Evolutionary conservation across 2,329 filamentous ascomycete species (phyloP).

Genomic region (Sporothrix pallida): DNA sequence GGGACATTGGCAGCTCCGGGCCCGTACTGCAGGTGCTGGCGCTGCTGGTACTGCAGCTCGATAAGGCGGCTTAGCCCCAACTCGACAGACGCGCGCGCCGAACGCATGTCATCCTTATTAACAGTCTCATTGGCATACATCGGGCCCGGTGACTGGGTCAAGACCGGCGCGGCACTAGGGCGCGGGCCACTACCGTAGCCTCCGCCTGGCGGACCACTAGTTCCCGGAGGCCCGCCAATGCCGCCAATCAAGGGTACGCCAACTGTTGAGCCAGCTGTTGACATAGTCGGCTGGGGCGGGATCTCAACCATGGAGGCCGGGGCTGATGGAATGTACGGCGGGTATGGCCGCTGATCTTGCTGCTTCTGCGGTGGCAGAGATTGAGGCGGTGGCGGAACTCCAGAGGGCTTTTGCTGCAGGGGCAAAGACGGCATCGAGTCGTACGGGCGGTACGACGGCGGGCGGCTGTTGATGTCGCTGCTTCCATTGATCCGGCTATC

Average conservation of each 20-base stretch:
- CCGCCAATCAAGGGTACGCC: background rate
- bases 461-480: background rate
- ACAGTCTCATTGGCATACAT: slow-evolving; percentile 30
- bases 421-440: slow-evolving; percentile 3
- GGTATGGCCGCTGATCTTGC: background rate
- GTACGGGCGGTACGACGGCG: slow-evolving; percentile 16
- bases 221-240: background rate
- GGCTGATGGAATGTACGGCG: slow-evolving; percentile 21
- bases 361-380: slow-evolving; percentile 15
- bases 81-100: slow-evolving; percentile 41
- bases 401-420: slow-evolving; percentile 24
- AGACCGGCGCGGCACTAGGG: slow-evolving; percentile 20
- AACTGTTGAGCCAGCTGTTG: slow-evolving; percentile 35
- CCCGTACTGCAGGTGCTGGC: slow-evolving; percentile 38
- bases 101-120: slow-evolving; percentile 37
- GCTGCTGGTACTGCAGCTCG: slow-evolving; percentile 44
- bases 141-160: slow-evolving; percentile 38
- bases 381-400: slow-evolving; percentile 1
- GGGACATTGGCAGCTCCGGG: slow-evolving; percentile 40
- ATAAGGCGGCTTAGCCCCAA: slow-evolving; percentile 47
- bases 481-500: slow-evolving; percentile 1
- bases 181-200: slow-evolving; percentile 18
- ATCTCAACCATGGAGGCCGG: slow-evolving; percentile 35
- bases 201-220: background rate
- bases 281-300: slow-evolving; percentile 37